Evolutionary conservation across 139 green algal genomes (phyloP).

Genomic region (Coelastrella sp.): DNA sequence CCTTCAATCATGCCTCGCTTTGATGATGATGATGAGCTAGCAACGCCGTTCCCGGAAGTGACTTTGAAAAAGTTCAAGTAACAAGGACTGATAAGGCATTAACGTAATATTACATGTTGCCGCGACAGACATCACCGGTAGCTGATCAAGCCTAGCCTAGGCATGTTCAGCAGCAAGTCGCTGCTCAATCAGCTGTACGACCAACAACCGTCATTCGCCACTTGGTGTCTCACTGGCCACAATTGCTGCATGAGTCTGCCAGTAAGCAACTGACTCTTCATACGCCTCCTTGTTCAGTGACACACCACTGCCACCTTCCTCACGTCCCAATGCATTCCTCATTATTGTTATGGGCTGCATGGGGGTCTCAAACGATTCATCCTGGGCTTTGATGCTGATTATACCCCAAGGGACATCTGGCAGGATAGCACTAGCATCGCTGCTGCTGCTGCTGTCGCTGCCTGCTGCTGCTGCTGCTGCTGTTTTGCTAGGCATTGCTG

Average conservation of each 20-base stretch:
- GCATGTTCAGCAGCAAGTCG: no score
- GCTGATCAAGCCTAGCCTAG: no score
- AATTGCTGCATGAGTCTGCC: constrained; percentile 85
- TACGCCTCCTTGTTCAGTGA: constrained; percentile 83
- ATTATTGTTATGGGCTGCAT: constrained; percentile 97
- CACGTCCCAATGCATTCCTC: constrained; percentile 89
- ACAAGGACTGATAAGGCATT: no score
- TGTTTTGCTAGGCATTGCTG: constrained; percentile 71
- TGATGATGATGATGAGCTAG: no score
- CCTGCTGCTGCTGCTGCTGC: constrained; percentile 23
- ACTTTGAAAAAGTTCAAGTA: no score
- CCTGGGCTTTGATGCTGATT: constrained; percentile 79
- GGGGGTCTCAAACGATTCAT: constrained; percentile 85
- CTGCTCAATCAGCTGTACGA: no score
- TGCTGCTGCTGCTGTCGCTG: background rate
- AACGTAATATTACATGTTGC: no score
- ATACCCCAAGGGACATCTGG: constrained; percentile 91
- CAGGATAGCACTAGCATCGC: constrained; percentile 34
- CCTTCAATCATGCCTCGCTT: no score
- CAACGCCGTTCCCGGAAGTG: no score
- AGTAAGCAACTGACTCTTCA: constrained; percentile 82
- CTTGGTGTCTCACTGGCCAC: constrained; percentile 51
- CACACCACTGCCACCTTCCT: constrained; percentile 94
- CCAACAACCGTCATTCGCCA: constrained; percentile 33
- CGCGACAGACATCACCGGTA: no score